Percentiles rank a stretch among this genome's conserved stretches.
Evolutionary conservation across 345 rosid species (phyloP).

Genomic region (Brassica carinata): DNA sequence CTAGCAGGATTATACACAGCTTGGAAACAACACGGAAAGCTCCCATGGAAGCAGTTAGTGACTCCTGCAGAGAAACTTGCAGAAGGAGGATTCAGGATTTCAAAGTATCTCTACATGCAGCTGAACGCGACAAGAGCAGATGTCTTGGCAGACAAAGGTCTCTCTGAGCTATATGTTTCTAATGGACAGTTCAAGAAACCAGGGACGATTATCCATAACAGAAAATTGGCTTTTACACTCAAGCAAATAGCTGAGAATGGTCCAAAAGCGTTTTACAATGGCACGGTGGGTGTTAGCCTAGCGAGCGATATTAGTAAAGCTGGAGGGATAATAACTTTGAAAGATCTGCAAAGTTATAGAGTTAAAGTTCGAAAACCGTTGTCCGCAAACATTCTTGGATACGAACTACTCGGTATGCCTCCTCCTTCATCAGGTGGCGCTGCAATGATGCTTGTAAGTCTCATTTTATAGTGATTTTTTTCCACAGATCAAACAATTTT

Average conservation of each 20-base stretch:
- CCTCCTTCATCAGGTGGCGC: no score
- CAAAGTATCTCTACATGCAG: constrained; percentile 55
- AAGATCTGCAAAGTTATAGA: no score
- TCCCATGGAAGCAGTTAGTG: constrained; percentile 56
- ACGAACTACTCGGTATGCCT: no score
- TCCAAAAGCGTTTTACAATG: constrained; percentile 52
- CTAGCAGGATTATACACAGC: constrained; percentile 55
- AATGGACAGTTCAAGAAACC: constrained; percentile 47
- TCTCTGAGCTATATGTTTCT: constrained; percentile 41
- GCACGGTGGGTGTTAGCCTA: no score
- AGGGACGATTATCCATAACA: constrained; percentile 48
- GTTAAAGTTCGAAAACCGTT: no score
- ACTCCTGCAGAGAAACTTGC: constrained; percentile 55
- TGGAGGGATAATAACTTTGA: no score
- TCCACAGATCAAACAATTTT: no score
- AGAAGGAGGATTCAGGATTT: constrained; percentile 47
- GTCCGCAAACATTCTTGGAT: no score
- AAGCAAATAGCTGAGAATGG: constrained; percentile 41
- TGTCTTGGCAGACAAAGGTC: constrained; percentile 58
- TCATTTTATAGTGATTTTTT: no score
- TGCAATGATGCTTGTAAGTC: no score
- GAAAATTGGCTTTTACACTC: constrained; percentile 48
- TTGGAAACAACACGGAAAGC: constrained; percentile 56
- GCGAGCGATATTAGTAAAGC: no score
- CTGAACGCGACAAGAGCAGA: constrained; percentile 35